Base-by-base conservation (phyloP, 768 basidiomycete genomes). In the Phylloporus rhodoxanthus region DNA sequence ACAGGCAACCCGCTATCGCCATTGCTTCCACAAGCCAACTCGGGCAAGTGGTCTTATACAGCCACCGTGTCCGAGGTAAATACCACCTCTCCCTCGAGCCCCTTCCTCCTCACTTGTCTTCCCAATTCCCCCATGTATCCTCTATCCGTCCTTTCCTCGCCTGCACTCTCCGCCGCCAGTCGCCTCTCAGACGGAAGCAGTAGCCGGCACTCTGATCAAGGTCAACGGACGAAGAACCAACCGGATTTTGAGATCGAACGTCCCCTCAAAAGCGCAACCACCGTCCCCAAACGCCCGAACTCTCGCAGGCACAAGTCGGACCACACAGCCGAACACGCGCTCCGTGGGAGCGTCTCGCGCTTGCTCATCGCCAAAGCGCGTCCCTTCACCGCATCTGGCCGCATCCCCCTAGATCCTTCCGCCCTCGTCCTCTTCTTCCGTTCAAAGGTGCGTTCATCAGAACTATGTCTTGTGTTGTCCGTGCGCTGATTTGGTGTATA, bases 351-450 rank as follows among this genome's bases (percentile, higher is more conserved):
- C 52, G 74, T 88, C 5, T 68, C 77, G 1, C 70, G 72, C 33
- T 64, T 90, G 46, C 68, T 88, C 43, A 68, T 67, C 10, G 76
- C 79, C 13, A 88, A 82, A 62, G 71, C 78, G 28, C 74, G 74
- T 3, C 79, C 84, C 37, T 86, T 84, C 63, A 75, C 80, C 1
- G 75, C 82, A 11, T 78, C 77, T 10, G 87, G 88, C 1, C 73
- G 81, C 28, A 83, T 89, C 41, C 83, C 83, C 7, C 68, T 87
- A 34, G 85, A 88, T 66, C 78, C 83, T 15, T 73, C 80, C 3
- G 77, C 78, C 52, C 69, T 88, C 32, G 77, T 80, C 11, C 68
- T 91, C 46, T 90, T 90, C 72, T 91, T 91, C 71, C 76, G 87
- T 19, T 80, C 85, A 34, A 85, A 85, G 78, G 88, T 83, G 55